Conservation (phyloP, 2,329 filamentous ascomycete genomes). For the Botrytis sinoallii region DNA sequence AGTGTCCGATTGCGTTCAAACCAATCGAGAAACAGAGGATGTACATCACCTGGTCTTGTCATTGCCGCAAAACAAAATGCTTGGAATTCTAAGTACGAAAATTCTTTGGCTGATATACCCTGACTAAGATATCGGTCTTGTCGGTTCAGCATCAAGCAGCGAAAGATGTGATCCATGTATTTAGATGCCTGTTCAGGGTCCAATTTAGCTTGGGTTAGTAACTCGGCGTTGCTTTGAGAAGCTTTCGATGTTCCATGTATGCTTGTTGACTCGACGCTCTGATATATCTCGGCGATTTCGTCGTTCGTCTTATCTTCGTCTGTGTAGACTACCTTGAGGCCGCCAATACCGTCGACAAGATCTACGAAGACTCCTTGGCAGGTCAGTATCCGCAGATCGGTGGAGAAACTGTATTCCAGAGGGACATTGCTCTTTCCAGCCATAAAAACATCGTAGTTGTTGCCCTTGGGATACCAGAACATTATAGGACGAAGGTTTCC, state of each 20-base stretch:
- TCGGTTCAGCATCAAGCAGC: neutral
- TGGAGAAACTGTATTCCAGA: constrained; percentile 6
- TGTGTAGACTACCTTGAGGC: constrained; percentile 15
- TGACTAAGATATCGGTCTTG: neutral
- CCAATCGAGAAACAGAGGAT: neutral
- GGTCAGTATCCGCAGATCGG: constrained; percentile 9
- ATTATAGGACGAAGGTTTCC: constrained; percentile 18
- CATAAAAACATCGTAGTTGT: neutral
- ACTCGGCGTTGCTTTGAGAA: neutral
- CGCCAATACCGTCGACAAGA: constrained; percentile 22
- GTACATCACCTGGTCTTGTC: neutral
- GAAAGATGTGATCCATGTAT: constrained; percentile 2
- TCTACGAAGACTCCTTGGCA: constrained; percentile 20
- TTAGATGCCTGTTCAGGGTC: neutral
- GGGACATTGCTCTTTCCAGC: constrained; percentile 4
- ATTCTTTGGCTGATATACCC: neutral
- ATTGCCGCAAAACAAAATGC: neutral
- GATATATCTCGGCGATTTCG: neutral
- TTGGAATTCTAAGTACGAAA: neutral
- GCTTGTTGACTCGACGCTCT: constrained; percentile 6
- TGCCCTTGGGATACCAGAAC: neutral
- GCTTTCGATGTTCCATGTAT: neutral
- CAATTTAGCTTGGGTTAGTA: neutral
- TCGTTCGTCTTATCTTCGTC: constrained; percentile 6
- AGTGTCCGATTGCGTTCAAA: constrained; percentile 1